phyloP scores from a whole-genome alignment of 2,329 filamentous ascomycete species.

The Calonectria pseudoturangicola region DNA sequence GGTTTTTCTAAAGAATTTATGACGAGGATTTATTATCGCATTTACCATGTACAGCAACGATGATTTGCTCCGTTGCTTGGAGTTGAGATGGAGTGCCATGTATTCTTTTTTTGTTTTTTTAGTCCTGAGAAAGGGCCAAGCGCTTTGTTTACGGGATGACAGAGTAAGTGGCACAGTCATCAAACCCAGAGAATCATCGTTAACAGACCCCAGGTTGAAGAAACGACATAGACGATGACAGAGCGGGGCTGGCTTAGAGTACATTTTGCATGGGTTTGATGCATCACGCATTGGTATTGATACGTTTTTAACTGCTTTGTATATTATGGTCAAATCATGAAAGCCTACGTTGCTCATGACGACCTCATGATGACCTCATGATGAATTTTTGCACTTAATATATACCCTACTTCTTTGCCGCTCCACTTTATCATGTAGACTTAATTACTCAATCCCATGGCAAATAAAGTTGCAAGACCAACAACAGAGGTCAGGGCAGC shows the following conservation, averaged over 20 bases:
- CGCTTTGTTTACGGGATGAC: constrained; percentile 41
- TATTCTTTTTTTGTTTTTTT: constrained; percentile 33
- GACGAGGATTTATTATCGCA: constrained; percentile 33
- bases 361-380: constrained; percentile 15
- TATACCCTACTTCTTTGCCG: constrained; percentile 19
- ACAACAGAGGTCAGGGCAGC: constrained; percentile 59
- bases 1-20: constrained; percentile 34
- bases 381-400: constrained; percentile 24
- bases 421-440: background rate
- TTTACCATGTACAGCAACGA: constrained; percentile 26
- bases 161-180: constrained; percentile 45
- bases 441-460: constrained; percentile 58
- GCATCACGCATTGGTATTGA: background rate
- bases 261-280: constrained; percentile 23
- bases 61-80: constrained; percentile 39
- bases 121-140: constrained; percentile 33
- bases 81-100: constrained; percentile 41
- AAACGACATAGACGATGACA: constrained; percentile 47
- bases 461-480: constrained; percentile 63
- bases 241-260: constrained; percentile 20
- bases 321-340: constrained; percentile 44
- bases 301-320: constrained; percentile 21
- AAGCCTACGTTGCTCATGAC: constrained; percentile 28
- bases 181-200: constrained; percentile 4
- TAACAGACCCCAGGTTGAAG: constrained; percentile 49